Evolutionary conservation across 441 rosid genomes (phyloP), one percentile per base, ranked within the genome.

Genomic region (Euphorbia corollata): DNA sequence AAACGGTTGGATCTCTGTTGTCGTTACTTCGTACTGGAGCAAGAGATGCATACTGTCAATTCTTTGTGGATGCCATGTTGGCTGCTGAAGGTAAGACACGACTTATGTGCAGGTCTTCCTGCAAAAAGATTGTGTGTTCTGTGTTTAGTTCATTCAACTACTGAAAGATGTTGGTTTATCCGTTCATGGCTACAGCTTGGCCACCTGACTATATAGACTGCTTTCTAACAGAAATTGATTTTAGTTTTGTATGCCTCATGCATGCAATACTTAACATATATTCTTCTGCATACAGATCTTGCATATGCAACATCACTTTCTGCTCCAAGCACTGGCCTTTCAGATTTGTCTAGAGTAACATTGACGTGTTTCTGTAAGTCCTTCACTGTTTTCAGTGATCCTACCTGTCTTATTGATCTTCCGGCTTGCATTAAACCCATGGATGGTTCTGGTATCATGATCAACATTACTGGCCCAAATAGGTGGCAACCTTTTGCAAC

Each of bases 401-500:
- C 88, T 54, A 72, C 81, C 71, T 78, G 78, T 84, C 75, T 86
- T 20, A 80, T 87, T 73, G 97, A 83, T 82, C 83, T 94, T 67
- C 96, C 96, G 32, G 81, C 73, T 30, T 73, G 77, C 75, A 85
- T 69, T 79, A 90, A 85, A 80, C 84, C 89, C 19, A 63, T 57
- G 68, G 87, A 83, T 79, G 92, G 90, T 65, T 71, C 72, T 78
- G 97, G 98, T 74, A 77, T 95, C 68, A 71, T 84, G 77, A 68
- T 95, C 72, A 83, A 88, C 78, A 72, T 92, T 63, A 75, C 65
- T 67, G 89, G 89, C 36, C 73, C 73, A 76, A 67, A 67, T 67
- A 82, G 92, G 79, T 95, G 96, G 99, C 88, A 79, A 73, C 84
- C 88, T 72, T 86, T 92, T 80, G 89, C 95, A 23, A 81, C 89